Percentiles rank a stretch among this genome's conserved stretches.
Conservation (phyloP, 805 yeast species). For the Blastobotrys mokoenaii region DNA sequence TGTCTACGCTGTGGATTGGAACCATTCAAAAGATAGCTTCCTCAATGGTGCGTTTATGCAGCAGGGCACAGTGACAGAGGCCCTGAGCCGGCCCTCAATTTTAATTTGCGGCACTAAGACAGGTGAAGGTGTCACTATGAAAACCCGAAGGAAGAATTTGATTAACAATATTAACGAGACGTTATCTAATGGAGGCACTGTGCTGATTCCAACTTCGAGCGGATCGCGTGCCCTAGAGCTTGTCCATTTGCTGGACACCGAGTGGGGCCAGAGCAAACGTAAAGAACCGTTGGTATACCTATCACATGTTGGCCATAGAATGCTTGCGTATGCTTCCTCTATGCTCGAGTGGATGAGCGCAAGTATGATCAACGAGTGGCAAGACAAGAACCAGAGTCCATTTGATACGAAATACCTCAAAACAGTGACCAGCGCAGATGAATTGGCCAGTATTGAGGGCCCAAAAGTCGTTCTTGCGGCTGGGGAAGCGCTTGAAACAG, state of each 20-base stretch:
- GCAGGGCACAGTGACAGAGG: conserved; percentile 51
- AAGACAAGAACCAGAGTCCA: conserved; percentile 60
- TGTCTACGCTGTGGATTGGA: conserved; percentile 91
- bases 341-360: conserved; percentile 96
- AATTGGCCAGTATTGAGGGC: conserved; percentile 17
- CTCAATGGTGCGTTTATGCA: conserved; percentile 64
- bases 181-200: conserved; percentile 68
- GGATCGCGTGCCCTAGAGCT: conserved; percentile 79
- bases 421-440: conserved; percentile 51
- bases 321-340: conserved; percentile 72
- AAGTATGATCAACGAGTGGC: conserved; percentile 80
- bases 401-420: conserved; percentile 65
- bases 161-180: conserved; percentile 56
- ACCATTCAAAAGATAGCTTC: conserved; percentile 83
- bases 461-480: conserved; percentile 78
- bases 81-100: conserved; percentile 68
- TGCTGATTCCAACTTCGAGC: conserved; percentile 71
- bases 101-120: conserved; percentile 60
- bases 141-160: conserved; percentile 55
- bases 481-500: conserved; percentile 52
- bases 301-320: conserved; percentile 73
- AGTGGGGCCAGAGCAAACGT: conserved; percentile 35
- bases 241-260: conserved; percentile 62
- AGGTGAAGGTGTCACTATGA: conserved; percentile 48
- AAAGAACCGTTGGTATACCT: conserved; percentile 62